A percentile compares a stretch with the other conserved stretches of the same genome.
Conservation (phyloP, 768 basidiomycete species). For the Pholiota molesta region DNA sequence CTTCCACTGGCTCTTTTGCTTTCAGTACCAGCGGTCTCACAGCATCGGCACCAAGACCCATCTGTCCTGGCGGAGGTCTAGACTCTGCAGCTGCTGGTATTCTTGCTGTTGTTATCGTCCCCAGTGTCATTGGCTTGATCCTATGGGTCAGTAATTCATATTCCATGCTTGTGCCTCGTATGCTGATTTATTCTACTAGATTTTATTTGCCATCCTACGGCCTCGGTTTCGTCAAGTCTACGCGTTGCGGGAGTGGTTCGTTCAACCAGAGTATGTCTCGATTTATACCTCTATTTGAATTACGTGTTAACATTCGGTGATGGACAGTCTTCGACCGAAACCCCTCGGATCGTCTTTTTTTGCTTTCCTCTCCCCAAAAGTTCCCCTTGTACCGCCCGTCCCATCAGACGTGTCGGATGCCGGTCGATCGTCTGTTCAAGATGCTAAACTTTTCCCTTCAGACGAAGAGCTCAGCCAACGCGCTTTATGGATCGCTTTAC, state of each 20-base stretch:
- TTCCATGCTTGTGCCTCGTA: conserved; percentile 1
- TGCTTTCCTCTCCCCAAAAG: conserved; percentile 72
- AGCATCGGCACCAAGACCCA: conserved; percentile 30
- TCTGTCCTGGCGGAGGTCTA: conserved; percentile 68
- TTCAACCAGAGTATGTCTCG: conserved; percentile 61
- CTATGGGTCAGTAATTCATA: conserved; percentile 59
- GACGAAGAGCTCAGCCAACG: conserved; percentile 77
- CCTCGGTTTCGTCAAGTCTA: conserved; percentile 76
- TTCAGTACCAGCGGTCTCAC: conserved; percentile 26
- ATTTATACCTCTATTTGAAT: neutral
- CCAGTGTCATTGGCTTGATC: conserved; percentile 60
- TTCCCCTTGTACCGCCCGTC: conserved; percentile 63
- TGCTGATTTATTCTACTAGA: conserved; percentile 37
- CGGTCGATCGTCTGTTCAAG: conserved; percentile 48
- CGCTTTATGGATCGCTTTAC: conserved; percentile 65
- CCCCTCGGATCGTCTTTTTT: conserved; percentile 59
- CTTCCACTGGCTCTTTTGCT: conserved; percentile 27
- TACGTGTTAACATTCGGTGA: neutral
- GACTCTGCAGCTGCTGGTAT: conserved; percentile 67
- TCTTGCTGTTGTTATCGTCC: conserved; percentile 57
- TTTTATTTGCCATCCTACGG: conserved; percentile 67
- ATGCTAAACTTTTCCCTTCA: conserved; percentile 67
- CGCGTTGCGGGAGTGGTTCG: conserved; percentile 77
- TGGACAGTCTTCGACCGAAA: conserved; percentile 60
- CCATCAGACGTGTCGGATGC: conserved; percentile 60